phyloP scores from a whole-genome alignment of 1,284 basidiomycete species.

The Singerocomus rubriflavus region DNA sequence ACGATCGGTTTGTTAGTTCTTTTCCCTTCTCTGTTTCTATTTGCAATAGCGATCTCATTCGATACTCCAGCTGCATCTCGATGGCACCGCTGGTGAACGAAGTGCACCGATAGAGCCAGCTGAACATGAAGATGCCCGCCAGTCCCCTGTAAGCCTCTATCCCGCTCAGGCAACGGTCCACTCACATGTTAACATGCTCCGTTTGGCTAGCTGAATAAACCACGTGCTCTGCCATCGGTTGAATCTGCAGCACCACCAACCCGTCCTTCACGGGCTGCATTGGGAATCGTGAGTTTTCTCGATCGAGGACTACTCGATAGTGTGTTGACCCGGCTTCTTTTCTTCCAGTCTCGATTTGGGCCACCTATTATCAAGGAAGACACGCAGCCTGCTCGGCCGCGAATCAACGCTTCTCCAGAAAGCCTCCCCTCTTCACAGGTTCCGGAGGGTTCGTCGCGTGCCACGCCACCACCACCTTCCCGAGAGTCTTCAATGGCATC shows the following conservation, averaged over 20 bases:
- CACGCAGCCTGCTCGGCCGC: conserved; percentile 6
- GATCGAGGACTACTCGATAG: background rate
- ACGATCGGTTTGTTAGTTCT: conserved; percentile 24
- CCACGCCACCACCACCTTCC: conserved; percentile 29
- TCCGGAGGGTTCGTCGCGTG: conserved; percentile 21
- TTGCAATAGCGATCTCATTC: conserved; percentile 3
- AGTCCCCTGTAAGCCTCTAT: conserved; percentile 19
- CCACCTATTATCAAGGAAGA: conserved; percentile 28
- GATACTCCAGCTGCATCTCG: conserved; percentile 14
- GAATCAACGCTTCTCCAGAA: conserved; percentile 17
- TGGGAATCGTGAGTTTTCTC: conserved; percentile 20
- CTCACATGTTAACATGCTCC: conserved; percentile 7
- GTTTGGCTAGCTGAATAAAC: conserved; percentile 10
- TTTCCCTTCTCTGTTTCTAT: background rate
- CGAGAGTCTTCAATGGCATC: conserved; percentile 31
- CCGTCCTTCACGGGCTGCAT: conserved; percentile 20
- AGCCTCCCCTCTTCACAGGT: conserved; percentile 12
- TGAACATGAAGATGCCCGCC: conserved; percentile 11
- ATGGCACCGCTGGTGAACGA: conserved; percentile 7
- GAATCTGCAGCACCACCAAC: conserved; percentile 10
- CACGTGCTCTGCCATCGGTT: conserved; percentile 3
- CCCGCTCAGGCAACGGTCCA: background rate
- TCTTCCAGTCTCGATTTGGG: conserved; percentile 32
- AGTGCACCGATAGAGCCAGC: background rate
- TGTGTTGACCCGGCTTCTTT: background rate